Evolutionary conservation across 169 alveolate species (phyloP), one percentile per base, ranked within the genome.

Genomic region (Plasmodium yoelii): DNA sequence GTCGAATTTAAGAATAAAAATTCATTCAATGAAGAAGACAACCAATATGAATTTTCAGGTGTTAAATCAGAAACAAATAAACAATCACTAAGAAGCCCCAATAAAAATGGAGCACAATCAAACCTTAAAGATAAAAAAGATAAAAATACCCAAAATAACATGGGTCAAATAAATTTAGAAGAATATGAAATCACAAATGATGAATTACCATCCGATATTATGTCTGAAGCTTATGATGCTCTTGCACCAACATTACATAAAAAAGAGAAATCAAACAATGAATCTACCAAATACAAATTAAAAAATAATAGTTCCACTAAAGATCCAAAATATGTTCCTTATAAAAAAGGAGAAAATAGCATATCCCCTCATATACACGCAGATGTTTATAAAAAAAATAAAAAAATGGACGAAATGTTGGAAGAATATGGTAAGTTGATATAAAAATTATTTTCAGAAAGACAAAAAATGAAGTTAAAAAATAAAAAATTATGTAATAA

Each of bases 301-400:
- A 68, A 80, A 24, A 60, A 53, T 65, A 67, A 80, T 65, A 56
- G 44, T 12, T 39, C 57, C 46, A 26, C 68, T 15, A 51, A 15
- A 46, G 42, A 65, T 57, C 49, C 42, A 3, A 67, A 64, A n/a
- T 51, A 67, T 44, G 64, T 80, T 44, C 82, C 80, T 34, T 82
- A 80, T 34, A 64, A 65, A 47, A 80, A 34, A 60, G 49, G 77
- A 65, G 87, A 86, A 26, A 13, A 53, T 18, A n/a, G 3, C 42
- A 70, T 86, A 18, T 46, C 53, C 12, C 91, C 91, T 5, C 84
- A 86, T 67, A 59, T 4, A 3, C 72, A 86, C 26, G 53, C 22
- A 44, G 9, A 28, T 42, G n/a, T 15, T 68, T 10, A 46, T 64
- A 1, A 59, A 28, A 72, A 51, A 47, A 24, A 63, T 22, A 44